phyloP scores from a whole-genome alignment of 2,329 filamentous ascomycete genomes.

The Blastomyces emzantsi region DNA sequence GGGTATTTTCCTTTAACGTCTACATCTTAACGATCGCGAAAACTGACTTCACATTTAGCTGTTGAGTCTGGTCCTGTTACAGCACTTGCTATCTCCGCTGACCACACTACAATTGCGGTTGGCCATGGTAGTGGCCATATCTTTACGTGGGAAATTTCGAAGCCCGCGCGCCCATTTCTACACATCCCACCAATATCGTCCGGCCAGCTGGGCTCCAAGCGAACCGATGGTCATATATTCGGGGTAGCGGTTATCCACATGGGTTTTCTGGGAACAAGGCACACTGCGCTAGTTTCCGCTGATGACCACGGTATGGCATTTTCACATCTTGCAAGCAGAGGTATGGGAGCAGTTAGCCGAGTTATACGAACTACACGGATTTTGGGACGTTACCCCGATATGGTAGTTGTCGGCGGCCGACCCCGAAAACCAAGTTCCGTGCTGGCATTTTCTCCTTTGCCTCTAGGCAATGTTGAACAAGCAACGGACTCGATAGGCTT shows the following conservation, averaged over 20 bases:
- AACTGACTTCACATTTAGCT: constrained; percentile 43
- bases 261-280: constrained; percentile 88
- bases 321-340: constrained; percentile 87
- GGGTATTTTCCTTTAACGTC: constrained; percentile 41
- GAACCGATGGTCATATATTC: constrained; percentile 71
- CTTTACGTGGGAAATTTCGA: constrained; percentile 90
- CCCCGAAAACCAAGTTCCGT: constrained; percentile 87
- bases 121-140: constrained; percentile 87
- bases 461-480: constrained; percentile 88
- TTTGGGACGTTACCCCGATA: constrained; percentile 77
- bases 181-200: constrained; percentile 69
- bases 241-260: constrained; percentile 75
- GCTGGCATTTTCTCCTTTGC: constrained; percentile 79
- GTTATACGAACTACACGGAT: constrained; percentile 85
- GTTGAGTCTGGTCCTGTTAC: constrained; percentile 85
- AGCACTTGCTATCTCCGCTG: constrained; percentile 80
- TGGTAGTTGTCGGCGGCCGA: constrained; percentile 53
- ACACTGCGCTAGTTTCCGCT: constrained; percentile 89
- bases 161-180: constrained; percentile 77
- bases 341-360: constrained; percentile 74
- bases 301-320: constrained; percentile 97
- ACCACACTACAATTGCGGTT: constrained; percentile 83
- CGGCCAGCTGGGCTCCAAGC: constrained; percentile 55
- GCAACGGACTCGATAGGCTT: constrained; percentile 79
- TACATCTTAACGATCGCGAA: background rate